Percentiles rank a stretch among this genome's conserved stretches.
Evolutionary conservation across 1,284 basidiomycete genomes (phyloP).

Genomic region (Volvariella surrecta): DNA sequence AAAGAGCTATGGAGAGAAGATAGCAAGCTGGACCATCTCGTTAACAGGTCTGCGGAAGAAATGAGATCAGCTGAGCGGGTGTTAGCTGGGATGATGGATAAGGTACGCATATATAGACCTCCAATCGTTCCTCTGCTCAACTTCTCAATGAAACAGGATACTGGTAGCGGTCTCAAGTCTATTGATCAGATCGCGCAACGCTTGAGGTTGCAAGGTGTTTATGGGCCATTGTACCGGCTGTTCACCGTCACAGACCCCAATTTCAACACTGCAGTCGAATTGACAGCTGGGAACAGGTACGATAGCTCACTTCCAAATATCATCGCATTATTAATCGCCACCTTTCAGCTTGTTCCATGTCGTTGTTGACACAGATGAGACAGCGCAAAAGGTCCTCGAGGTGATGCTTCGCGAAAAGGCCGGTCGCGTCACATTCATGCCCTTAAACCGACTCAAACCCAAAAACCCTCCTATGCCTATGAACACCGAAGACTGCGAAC

Average conservation of each 20-base stretch:
- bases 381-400: slow-evolving; percentile 82
- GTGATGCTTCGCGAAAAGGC: slow-evolving; percentile 89
- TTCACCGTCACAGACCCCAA: slow-evolving; percentile 86
- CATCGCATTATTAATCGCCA: slow-evolving; percentile 6
- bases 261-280: slow-evolving; percentile 91
- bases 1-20: slow-evolving; percentile 97
- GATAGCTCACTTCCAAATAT: slow-evolving; percentile 6
- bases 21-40: slow-evolving; percentile 74
- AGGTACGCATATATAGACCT: slow-evolving; percentile 37
- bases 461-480: slow-evolving; percentile 54
- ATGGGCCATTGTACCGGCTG: slow-evolving; percentile 90
- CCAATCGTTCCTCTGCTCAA: slow-evolving; percentile 6
- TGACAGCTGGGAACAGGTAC: slow-evolving; percentile 90
- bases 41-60: slow-evolving; percentile 73
- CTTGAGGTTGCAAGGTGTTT: slow-evolving; percentile 71
- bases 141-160: slow-evolving; percentile 60
- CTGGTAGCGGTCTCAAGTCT: slow-evolving; percentile 78
- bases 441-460: slow-evolving; percentile 91
- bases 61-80: slow-evolving; percentile 73
- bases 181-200: slow-evolving; percentile 78
- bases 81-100: slow-evolving; percentile 92
- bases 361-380: slow-evolving; percentile 94
- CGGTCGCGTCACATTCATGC: slow-evolving; percentile 97
- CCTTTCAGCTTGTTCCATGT: slow-evolving; percentile 86
- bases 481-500: slow-evolving; percentile 82